Conservation (phyloP, 176 grass and related monocot species). For the Phragmites australis region DNA sequence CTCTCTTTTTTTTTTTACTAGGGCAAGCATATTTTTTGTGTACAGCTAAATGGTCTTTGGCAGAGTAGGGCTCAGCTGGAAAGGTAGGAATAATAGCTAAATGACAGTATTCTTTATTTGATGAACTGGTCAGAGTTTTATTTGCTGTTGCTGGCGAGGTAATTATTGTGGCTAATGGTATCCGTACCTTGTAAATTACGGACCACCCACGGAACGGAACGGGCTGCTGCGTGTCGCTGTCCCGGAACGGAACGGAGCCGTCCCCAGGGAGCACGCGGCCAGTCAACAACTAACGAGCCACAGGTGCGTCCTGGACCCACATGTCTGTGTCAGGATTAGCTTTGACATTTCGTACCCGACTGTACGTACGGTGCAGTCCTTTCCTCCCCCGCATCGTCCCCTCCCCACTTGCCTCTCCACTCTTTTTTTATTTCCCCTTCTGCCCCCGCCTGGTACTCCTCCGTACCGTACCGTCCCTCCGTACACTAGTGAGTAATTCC, state of each 20-base stretch:
- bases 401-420: not conserved
- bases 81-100: no score
- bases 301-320: no score
- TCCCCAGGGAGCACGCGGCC: slow-evolving; percentile 31
- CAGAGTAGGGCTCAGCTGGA: no score
- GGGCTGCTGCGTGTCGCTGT: no score
- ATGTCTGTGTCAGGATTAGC: rapidly evolving
- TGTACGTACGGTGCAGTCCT: slow-evolving; percentile 64
- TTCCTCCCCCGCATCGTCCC: slow-evolving; percentile 55
- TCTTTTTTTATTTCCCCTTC: not conserved
- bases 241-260: not conserved
- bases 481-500: not conserved
- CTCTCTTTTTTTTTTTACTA: no score
- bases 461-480: slow-evolving; percentile 29
- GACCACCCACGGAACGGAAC: not conserved
- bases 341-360: slow-evolving; percentile 50
- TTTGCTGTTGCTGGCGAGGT: no score
- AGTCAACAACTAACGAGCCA: no score
- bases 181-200: not conserved
- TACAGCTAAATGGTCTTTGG: no score
- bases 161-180: not conserved
- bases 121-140: not conserved
- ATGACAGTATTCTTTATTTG: no score
- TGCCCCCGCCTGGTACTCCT: not conserved
- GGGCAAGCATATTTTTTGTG: no score